Conservation (phyloP, 257 asterid species). For the Fraxinus quadrangulata region DNA sequence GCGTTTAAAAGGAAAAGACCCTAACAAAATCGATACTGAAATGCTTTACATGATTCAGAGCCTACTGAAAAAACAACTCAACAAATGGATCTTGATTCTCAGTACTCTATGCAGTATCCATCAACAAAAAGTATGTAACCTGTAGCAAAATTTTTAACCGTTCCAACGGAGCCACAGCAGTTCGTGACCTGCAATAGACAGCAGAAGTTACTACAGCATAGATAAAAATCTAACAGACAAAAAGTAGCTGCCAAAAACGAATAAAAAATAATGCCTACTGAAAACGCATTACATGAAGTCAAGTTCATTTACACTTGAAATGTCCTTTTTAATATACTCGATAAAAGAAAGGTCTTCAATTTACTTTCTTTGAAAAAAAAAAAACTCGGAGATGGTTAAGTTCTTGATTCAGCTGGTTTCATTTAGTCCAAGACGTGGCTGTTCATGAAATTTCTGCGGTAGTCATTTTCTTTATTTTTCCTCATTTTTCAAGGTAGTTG, state of each 20-base stretch:
- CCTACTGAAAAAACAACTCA: neutral
- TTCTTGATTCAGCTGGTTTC: neutral
- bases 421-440: neutral
- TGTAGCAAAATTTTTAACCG: slow-evolving; percentile 90
- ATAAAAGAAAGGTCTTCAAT: neutral
- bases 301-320: neutral
- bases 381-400: neutral
- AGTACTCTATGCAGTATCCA: neutral
- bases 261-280: neutral
- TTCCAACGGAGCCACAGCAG: slow-evolving; percentile 99
- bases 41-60: neutral
- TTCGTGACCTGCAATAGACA: slow-evolving; percentile 74
- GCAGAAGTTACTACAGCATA: neutral
- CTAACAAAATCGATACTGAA: neutral
- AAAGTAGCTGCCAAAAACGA: neutral
- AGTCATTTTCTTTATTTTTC: neutral
- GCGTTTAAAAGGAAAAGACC: neutral
- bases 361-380: neutral
- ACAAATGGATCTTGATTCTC: neutral
- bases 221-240: neutral
- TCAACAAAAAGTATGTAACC: slow-evolving; percentile 42
- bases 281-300: neutral
- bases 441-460: neutral
- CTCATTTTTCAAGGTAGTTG: neutral
- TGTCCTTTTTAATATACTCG: slow-evolving; percentile 10